Percentiles rank a stretch among this genome's conserved stretches.
Evolutionary conservation across 495 filamentous ascomycete species (phyloP).

Genomic region (Saxophila tyrrhenica): DNA sequence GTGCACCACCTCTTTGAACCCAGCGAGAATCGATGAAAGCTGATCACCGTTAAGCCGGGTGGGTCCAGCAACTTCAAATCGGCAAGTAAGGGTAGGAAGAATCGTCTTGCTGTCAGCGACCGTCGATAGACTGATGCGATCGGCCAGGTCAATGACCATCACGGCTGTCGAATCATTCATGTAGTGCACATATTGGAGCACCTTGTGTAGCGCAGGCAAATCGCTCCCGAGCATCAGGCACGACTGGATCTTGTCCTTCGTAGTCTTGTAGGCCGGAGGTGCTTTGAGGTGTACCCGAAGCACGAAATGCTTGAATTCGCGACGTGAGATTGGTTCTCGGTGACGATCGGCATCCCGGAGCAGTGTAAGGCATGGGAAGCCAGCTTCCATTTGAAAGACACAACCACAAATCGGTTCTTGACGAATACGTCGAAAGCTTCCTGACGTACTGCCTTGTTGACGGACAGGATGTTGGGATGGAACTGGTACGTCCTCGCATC

Average conservation of each 20-base stretch:
- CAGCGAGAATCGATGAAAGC: background rate
- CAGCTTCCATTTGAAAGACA: background rate
- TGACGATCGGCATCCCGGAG: constrained; percentile 1
- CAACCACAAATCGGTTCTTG: constrained; percentile 4
- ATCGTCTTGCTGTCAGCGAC: no score
- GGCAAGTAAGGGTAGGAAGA: background rate
- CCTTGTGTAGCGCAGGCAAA: background rate
- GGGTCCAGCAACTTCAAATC: background rate
- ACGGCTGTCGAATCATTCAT: background rate
- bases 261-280: background rate
- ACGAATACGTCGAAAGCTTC: background rate
- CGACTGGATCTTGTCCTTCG: background rate
- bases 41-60: background rate
- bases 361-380: background rate
- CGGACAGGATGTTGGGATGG: constrained; percentile 1
- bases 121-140: no score
- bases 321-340: constrained; percentile 1
- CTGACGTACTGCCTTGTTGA: background rate
- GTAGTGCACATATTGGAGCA: background rate
- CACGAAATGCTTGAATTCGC: background rate
- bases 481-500: constrained; percentile 4
- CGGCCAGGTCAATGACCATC: no score
- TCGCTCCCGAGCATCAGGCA: background rate
- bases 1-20: background rate
- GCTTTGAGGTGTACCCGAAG: background rate